phyloP scores from a whole-genome alignment of 2,329 filamentous ascomycete species.

The Fonsecaea pedrosoi region DNA sequence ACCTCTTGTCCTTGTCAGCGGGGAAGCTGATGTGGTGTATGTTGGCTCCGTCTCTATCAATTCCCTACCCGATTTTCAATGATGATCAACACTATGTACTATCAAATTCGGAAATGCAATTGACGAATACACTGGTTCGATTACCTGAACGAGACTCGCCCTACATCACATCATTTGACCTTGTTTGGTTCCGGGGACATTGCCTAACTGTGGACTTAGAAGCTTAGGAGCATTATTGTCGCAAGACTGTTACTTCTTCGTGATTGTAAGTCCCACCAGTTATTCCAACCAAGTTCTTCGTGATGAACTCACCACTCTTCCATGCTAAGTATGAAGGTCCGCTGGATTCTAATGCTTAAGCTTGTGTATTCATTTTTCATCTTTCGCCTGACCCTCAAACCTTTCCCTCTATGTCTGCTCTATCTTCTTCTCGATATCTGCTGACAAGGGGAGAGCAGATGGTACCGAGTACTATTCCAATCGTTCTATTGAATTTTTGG shows the following conservation, averaged over 20 bases:
- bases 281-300: constrained; percentile 39
- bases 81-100: constrained; percentile 55
- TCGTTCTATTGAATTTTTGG: not conserved
- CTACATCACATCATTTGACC: not conserved
- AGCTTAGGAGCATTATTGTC: not conserved
- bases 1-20: not conserved
- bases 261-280: constrained; percentile 28
- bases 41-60: not conserved
- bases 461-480: not conserved
- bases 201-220: constrained; percentile 6
- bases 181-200: constrained; percentile 7
- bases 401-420: not conserved
- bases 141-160: constrained; percentile 49
- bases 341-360: constrained; percentile 57
- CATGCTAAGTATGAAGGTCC: constrained; percentile 68
- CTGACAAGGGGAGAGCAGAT: constrained; percentile 1
- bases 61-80: constrained; percentile 38
- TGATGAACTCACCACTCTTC: constrained; percentile 65
- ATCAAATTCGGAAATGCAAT: constrained; percentile 57
- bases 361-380: constrained; percentile 68
- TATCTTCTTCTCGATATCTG: not conserved
- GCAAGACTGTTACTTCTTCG: not conserved
- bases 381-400: constrained; percentile 63
- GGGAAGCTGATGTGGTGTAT: not conserved
- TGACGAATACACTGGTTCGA: constrained; percentile 56